Conservation (phyloP, 768 basidiomycete species). For the Leccinum pellstonianum region DNA sequence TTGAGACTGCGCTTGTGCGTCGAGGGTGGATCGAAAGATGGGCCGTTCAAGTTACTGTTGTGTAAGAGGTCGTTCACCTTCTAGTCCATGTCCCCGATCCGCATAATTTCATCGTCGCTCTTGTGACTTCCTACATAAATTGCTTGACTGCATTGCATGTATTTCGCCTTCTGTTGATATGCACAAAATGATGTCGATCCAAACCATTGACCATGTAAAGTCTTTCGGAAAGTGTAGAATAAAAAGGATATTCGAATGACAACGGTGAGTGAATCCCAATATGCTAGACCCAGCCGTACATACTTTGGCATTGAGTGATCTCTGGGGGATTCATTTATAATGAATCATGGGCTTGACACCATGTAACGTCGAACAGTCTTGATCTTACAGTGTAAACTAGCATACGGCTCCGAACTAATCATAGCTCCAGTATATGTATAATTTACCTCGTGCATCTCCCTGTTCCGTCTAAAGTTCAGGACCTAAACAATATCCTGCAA, state of each 20-base stretch:
- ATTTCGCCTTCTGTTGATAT: background rate
- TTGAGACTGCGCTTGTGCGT: constrained; percentile 52
- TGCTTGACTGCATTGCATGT: background rate
- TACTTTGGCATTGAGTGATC: background rate
- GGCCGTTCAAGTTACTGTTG: constrained; percentile 32
- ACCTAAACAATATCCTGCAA: constrained; percentile 27
- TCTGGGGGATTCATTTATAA: background rate
- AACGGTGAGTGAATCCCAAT: background rate
- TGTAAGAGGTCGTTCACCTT: constrained; percentile 9
- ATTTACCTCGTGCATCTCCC: constrained; percentile 9
- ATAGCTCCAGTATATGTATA: constrained; percentile 12
- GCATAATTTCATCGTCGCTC: background rate
- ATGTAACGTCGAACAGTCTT: background rate
- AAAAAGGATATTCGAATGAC: background rate
- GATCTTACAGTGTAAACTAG: background rate
- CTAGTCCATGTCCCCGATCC: too few species aligned
- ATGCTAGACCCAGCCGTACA: background rate
- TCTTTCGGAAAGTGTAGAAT: background rate
- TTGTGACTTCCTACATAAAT: too few species aligned
- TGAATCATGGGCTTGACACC: background rate
- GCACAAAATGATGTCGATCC: background rate
- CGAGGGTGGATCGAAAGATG: constrained; percentile 47
- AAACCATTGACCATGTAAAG: background rate
- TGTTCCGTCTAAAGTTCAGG: background rate
- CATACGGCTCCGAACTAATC: background rate